phyloP scores from a whole-genome alignment of 805 yeast genomes.

The Metschnikowia cerradonensis region DNA sequence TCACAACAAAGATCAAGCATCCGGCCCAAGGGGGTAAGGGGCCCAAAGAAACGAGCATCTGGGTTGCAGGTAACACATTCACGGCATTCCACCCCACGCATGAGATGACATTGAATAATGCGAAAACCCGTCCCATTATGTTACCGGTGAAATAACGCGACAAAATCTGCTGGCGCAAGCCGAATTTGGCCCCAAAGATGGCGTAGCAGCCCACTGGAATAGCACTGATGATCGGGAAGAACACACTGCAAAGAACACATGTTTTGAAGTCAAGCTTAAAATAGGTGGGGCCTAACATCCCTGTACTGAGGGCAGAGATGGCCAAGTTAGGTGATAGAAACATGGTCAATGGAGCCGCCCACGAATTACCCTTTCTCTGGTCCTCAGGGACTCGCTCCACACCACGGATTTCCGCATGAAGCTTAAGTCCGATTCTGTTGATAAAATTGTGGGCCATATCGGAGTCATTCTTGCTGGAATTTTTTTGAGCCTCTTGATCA shows the following conservation, averaged over 20 bases:
- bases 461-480: conserved; percentile 4
- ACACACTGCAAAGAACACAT: conserved; percentile 10
- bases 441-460: conserved; percentile 14
- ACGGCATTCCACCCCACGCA: conserved; percentile 36
- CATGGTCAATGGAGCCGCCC: conserved; percentile 23
- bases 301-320: conserved; percentile 15
- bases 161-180: conserved; percentile 26
- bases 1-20: conserved; percentile 29
- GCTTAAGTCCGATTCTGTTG: conserved; percentile 22
- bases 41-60: conserved; percentile 25
- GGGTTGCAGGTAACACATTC: conserved; percentile 29
- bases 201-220: conserved; percentile 17
- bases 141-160: conserved; percentile 31
- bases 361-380: conserved; percentile 15
- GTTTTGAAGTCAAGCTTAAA: conserved; percentile 16
- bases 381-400: conserved; percentile 27
- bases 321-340: conserved; percentile 29
- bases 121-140: conserved; percentile 28
- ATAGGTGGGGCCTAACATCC: conserved; percentile 16
- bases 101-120: conserved; percentile 25
- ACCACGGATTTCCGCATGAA: conserved; percentile 29
- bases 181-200: conserved; percentile 16
- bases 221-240: conserved; percentile 14
- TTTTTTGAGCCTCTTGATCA: neutral
- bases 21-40: conserved; percentile 34